These are phyloP conservation scores for Backusella australiensis DNA, from an alignment of 192 early-diverging fungal genomes.

Conservation along the genomic window DNA sequence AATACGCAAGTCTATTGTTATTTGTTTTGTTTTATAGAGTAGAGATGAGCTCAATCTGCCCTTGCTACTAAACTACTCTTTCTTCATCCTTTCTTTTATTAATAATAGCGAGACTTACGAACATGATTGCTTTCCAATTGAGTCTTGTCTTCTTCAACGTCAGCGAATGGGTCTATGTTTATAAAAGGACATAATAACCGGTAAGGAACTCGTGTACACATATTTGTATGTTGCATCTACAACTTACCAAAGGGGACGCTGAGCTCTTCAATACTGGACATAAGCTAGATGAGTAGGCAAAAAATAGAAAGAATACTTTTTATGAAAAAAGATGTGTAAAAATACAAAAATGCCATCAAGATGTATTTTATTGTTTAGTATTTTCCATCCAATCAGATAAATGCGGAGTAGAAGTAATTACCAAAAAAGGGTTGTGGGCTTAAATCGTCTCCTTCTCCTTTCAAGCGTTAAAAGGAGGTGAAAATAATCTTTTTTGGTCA, in stretches of 20 bases:
- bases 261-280: slow-evolving; percentile 32
- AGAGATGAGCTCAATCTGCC: background rate
- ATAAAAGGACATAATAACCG: background rate
- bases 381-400: too few relatives aligned
- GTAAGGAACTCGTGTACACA: background rate
- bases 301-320: background rate
- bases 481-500: too few relatives aligned
- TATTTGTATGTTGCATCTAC: background rate
- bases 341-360: background rate
- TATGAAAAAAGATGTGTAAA: background rate
- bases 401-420: too few relatives aligned
- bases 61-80: background rate
- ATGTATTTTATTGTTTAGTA: too few relatives aligned
- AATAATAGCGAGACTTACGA: slow-evolving; percentile 36
- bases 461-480: too few relatives aligned
- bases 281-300: slow-evolving; percentile 5
- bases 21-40: background rate
- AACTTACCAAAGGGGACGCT: slow-evolving; percentile 28
- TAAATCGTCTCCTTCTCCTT: too few relatives aligned
- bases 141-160: slow-evolving; percentile 36
- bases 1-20: slow-evolving; percentile 84
- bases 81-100: background rate
- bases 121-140: slow-evolving; percentile 34
- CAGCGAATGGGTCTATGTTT: slow-evolving; percentile 42
- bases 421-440: too few relatives aligned